A percentile compares a stretch with the other conserved stretches of the same genome.
These are phyloP conservation scores for Halenospora varia DNA, from an alignment of 495 filamentous ascomycete species.

Conservation along the genomic window DNA sequence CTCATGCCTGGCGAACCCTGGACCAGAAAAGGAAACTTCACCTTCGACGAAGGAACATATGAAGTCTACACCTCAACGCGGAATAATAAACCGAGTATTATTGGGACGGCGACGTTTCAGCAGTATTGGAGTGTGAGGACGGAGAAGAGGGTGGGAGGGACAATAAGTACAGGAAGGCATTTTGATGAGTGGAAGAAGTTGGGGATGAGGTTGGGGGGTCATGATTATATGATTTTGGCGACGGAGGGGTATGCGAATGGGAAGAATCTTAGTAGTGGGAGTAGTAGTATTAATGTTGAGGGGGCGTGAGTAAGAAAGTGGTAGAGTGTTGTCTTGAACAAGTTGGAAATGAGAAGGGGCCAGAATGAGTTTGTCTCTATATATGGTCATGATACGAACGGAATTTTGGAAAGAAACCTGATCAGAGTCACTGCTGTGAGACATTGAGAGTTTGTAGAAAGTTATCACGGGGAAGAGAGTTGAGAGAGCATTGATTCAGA, in stretches of 20 bases:
- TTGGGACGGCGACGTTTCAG: slow-evolving; percentile 49
- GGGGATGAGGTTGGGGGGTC: slow-evolving; percentile 32
- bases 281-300: not conserved
- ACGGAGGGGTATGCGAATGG: slow-evolving; percentile 37
- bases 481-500: too few species aligned
- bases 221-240: slow-evolving; percentile 49
- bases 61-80: slow-evolving; percentile 57
- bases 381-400: too few species aligned
- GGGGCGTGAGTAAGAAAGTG: not conserved
- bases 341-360: too few species aligned
- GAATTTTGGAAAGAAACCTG: too few species aligned
- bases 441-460: too few species aligned
- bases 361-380: too few species aligned
- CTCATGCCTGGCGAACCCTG: slow-evolving; percentile 49
- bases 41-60: slow-evolving; percentile 58
- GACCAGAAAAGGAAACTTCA: slow-evolving; percentile 48
- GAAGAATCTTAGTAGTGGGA: not conserved
- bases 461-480: too few species aligned
- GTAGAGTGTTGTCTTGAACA: too few species aligned
- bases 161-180: slow-evolving; percentile 21
- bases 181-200: slow-evolving; percentile 30
- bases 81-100: slow-evolving; percentile 54
- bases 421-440: too few species aligned
- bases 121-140: slow-evolving; percentile 54
- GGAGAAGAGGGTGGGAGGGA: slow-evolving; percentile 40